These are phyloP conservation scores for Tuber indicum DNA, from an alignment of 495 filamentous ascomycete genomes.

Conservation along the genomic window DNA sequence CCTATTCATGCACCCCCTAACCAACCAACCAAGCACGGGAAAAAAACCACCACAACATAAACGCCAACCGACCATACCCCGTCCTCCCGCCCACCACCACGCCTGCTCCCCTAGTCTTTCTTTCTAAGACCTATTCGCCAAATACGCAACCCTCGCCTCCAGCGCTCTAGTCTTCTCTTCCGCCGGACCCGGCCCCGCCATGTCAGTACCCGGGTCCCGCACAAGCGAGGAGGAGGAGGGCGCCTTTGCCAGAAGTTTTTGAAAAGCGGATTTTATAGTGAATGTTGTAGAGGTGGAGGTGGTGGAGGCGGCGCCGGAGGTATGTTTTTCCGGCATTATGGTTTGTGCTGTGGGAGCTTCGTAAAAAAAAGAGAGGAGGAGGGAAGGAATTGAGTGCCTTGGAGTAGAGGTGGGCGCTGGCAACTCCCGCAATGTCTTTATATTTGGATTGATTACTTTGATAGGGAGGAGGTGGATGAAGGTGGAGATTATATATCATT, in stretches of 20 bases:
- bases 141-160: neutral
- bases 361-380: neutral
- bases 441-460: neutral
- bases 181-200: neutral
- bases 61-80: neutral
- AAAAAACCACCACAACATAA: neutral
- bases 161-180: neutral
- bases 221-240: neutral
- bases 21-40: too few relatives aligned
- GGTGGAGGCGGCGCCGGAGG: neutral
- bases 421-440: neutral
- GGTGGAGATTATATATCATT: neutral
- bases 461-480: neutral
- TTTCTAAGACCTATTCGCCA: neutral
- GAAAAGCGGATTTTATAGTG: neutral
- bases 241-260: neutral
- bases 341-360: neutral
- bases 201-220: neutral
- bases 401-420: neutral
- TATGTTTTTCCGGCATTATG: neutral
- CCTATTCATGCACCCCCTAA: too few relatives aligned
- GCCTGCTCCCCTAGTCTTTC: too few relatives aligned
- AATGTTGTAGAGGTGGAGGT: neutral
- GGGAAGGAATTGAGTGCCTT: neutral
- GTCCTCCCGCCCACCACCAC: neutral